Conservation (phyloP, 208 protist species). For the Leishmania tarentolae region DNA sequence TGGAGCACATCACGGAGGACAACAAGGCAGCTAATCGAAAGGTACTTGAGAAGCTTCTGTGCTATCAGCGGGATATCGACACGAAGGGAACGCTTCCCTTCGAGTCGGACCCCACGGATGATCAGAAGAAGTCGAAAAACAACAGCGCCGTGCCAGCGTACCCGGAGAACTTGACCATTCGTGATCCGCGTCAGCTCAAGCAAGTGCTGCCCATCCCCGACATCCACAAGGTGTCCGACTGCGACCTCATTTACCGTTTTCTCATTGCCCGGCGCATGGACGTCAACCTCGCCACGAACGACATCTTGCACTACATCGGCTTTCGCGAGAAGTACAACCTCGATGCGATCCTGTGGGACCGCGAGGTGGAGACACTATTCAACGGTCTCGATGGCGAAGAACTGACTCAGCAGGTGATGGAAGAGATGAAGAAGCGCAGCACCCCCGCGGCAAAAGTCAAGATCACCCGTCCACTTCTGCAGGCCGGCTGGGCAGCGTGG, state of each 20-base stretch:
- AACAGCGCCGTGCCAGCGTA: slow-evolving; percentile 22
- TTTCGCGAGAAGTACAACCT: slow-evolving; percentile 64
- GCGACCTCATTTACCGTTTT: slow-evolving; percentile 63
- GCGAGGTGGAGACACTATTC: slow-evolving; percentile 39
- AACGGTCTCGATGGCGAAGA: slow-evolving; percentile 61
- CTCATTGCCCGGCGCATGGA: slow-evolving; percentile 56
- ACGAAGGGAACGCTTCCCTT: slow-evolving; percentile 35
- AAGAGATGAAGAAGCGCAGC: slow-evolving; percentile 26
- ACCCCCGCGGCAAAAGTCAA: slow-evolving; percentile 29
- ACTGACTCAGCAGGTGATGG: slow-evolving; percentile 42
- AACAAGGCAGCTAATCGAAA: slow-evolving; percentile 41
- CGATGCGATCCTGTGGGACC: slow-evolving; percentile 55
- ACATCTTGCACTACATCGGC: slow-evolving; percentile 52
- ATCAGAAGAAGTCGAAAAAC: slow-evolving; percentile 30
- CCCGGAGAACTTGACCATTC: slow-evolving; percentile 44
- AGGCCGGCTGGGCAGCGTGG: slow-evolving; percentile 56
- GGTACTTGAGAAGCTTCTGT: slow-evolving; percentile 39
- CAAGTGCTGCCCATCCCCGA: slow-evolving; percentile 61
- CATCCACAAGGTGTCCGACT: slow-evolving; percentile 61
- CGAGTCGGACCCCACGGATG: slow-evolving; percentile 17
- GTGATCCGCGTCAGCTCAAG: slow-evolving; percentile 31
- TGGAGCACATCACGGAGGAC: slow-evolving; percentile 30
- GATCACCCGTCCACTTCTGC: slow-evolving; percentile 50
- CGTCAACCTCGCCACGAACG: slow-evolving; percentile 30
- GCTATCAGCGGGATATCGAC: slow-evolving; percentile 45